phyloP scores from a whole-genome alignment of 2,329 filamentous ascomycete genomes.

The Xylaria arbuscula region DNA sequence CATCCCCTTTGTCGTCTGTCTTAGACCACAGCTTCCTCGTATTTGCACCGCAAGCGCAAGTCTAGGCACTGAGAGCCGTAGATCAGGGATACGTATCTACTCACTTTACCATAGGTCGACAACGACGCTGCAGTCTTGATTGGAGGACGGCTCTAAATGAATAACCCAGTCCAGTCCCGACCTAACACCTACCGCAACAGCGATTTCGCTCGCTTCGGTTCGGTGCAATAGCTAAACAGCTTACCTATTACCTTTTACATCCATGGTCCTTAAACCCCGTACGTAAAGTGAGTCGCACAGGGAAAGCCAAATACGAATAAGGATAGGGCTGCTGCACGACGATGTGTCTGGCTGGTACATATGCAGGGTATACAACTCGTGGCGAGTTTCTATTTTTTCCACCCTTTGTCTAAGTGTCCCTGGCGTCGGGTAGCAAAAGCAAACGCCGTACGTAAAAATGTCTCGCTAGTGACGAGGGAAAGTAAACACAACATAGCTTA shows the following conservation, averaged over 20 bases:
- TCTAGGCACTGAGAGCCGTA: background rate
- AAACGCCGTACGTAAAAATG: conserved; percentile 1
- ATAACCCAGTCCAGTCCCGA: background rate
- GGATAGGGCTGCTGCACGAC: conserved; percentile 15
- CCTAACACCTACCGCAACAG: conserved; percentile 8
- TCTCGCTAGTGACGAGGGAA: background rate
- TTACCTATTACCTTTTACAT: background rate
- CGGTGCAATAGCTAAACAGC: background rate
- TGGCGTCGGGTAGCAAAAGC: background rate
- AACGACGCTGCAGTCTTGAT: conserved; percentile 7
- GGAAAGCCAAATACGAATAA: conserved; percentile 22
- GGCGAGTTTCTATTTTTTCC: conserved; percentile 14
- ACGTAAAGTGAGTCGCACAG: background rate
- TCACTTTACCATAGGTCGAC: conserved; percentile 2
- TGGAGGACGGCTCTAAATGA: conserved; percentile 1
- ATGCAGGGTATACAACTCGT: conserved; percentile 18
- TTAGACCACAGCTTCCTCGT: conserved; percentile 27
- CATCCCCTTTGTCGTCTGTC: conserved; percentile 18
- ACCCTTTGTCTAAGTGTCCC: background rate
- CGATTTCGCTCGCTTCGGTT: conserved; percentile 11
- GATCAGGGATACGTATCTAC: conserved; percentile 8
- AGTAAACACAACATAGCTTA: conserved; percentile 11
- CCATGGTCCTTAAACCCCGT: background rate
- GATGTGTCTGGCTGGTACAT: background rate
- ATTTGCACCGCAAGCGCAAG: conserved; percentile 17